Evolutionary conservation across 1,284 basidiomycete species (phyloP).

Genomic region (Crepidotus sp.): DNA sequence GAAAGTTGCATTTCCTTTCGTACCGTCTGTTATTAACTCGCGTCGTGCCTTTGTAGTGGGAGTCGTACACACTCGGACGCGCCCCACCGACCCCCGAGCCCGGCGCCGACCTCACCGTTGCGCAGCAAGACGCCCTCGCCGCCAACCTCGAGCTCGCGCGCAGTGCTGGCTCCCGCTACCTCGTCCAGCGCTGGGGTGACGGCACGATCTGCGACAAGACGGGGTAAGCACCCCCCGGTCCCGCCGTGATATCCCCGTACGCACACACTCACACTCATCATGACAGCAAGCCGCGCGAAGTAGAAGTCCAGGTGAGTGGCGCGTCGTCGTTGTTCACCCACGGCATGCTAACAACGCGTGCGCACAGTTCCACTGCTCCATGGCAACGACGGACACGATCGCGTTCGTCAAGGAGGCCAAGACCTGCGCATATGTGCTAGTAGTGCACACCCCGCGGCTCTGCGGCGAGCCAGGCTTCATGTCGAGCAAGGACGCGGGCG

Average conservation of each 20-base stretch:
- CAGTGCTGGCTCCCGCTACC: constrained; percentile 76
- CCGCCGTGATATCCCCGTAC: not conserved
- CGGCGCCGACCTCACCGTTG: constrained; percentile 57
- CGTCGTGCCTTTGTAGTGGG: constrained; percentile 64
- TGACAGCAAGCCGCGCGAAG: constrained; percentile 55
- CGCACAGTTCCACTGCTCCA: constrained; percentile 84
- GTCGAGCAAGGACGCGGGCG: constrained; percentile 56
- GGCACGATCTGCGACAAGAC: constrained; percentile 91
- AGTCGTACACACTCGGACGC: constrained; percentile 71
- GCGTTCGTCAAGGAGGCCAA: constrained; percentile 87
- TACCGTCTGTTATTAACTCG: constrained; percentile 18
- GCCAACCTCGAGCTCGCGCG: constrained; percentile 68
- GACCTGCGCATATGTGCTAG: constrained; percentile 84
- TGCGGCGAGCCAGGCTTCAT: constrained; percentile 88
- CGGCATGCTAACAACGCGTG: not conserved
- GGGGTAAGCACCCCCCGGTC: constrained; percentile 29
- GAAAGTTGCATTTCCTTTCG: constrained; percentile 31
- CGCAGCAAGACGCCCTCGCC: constrained; percentile 53
- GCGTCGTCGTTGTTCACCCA: constrained; percentile 7
- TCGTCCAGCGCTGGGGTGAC: constrained; percentile 85
- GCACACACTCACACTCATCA: not conserved
- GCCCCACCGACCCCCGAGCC: constrained; percentile 49
- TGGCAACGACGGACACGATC: constrained; percentile 80
- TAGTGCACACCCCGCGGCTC: constrained; percentile 86
- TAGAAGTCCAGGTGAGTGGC: constrained; percentile 80